Evolutionary conservation across 225 moss, liverwort and hornwort genomes (phyloP), one percentile per base, ranked within the genome.

Genomic region (Takakia lepidozioides): DNA sequence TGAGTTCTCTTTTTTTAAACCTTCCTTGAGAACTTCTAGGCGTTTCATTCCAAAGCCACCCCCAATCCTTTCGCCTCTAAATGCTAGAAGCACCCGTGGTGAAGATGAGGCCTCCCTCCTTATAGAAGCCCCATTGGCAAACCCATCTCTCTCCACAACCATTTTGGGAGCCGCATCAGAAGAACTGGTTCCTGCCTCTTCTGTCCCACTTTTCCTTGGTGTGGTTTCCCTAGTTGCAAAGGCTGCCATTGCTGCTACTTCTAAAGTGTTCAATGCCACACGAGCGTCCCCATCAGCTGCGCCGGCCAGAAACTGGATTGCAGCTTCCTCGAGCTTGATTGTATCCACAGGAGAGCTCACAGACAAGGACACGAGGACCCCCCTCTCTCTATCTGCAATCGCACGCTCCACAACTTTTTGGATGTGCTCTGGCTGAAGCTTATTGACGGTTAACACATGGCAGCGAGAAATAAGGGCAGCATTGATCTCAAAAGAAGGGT

Each of bases 401-500:
- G 92, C 74, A 15, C 87, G 61, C 47, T 78, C 77, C 19, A 92
- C 46, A 48, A 92, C 50, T 16, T 34, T 64, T 25, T 72, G 60
- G 10, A 87, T 56, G 38, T 92, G 87, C 51, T 85, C 80, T 0
- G 82, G 87, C 41, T 80, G 81, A 44, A 92, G 50, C 53, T 92
- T 92, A 65, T 68, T 58, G 1, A 92, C 66, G 11, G 85, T 75
- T 44, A 92, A 74, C 13, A 85, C 72, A 34, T 61, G 72, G 49
- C 87, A 92, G 19, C 85, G 84, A 2, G 92, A 92, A 32, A 82
- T 41, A 22, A 92, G 65, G 10, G 87, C 82, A 4, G 80, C 69
- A 54, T 86, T 91, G 64, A 91, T 91, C 59, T 92, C 83, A 29
- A 85, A 92, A 2, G 87, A 92, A 0, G 92, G 87, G 36, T 87